phyloP scores from a whole-genome alignment of 345 rosid genomes.

The Eucalyptus pumila region DNA sequence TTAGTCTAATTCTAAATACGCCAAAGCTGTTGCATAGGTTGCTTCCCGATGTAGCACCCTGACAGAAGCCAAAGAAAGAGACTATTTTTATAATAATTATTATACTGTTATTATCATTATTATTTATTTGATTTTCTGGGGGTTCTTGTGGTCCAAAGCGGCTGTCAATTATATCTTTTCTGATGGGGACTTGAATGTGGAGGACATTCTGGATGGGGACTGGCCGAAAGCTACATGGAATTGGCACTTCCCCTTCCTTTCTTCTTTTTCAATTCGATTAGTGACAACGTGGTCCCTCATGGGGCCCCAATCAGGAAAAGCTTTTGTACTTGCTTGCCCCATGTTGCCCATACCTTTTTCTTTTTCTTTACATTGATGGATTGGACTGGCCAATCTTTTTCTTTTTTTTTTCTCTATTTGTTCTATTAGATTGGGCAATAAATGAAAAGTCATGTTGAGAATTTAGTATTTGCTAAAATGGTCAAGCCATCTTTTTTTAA shows the following conservation, averaged over 20 bases:
- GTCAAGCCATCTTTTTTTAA: background rate
- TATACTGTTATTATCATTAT: background rate
- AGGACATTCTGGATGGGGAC: background rate
- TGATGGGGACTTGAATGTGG: background rate
- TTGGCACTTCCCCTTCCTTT: background rate
- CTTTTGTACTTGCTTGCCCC: background rate
- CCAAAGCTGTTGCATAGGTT: background rate
- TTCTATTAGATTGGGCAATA: background rate
- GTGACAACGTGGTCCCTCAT: background rate
- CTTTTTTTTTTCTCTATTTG: too few species aligned
- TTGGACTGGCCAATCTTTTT: background rate
- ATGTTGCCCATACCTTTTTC: background rate
- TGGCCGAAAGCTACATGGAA: background rate
- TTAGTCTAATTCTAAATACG: background rate
- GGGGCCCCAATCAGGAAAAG: background rate
- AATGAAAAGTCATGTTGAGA: background rate
- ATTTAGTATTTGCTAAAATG: background rate
- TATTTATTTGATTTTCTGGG: background rate
- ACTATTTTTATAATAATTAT: background rate
- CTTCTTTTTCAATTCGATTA: background rate
- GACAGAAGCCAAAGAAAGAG: background rate
- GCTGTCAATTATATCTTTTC: background rate
- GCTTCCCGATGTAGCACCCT: background rate
- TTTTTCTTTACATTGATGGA: background rate
- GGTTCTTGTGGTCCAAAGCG: background rate